Conservation (phyloP, 305 asterid genomes). For the Petunia hybrid region DNA sequence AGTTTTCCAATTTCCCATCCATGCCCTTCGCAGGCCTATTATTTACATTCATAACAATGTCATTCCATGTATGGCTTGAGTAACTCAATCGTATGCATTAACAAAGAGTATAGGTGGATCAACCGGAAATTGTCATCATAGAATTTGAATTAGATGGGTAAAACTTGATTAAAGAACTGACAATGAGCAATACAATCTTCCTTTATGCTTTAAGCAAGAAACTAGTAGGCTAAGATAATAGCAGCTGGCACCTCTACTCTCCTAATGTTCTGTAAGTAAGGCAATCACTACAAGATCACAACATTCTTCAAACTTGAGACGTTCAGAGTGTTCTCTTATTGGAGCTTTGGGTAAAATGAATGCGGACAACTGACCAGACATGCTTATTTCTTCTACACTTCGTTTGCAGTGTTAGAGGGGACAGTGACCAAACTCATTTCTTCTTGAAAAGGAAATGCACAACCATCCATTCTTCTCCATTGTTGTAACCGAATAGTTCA, state of each 20-base stretch:
- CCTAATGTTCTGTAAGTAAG: neutral
- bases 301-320: neutral
- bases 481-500: constrained; percentile 72
- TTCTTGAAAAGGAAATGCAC: constrained; percentile 80
- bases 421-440: constrained; percentile 37
- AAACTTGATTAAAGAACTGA: neutral
- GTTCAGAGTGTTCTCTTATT: neutral
- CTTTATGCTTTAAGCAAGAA: neutral
- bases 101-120: neutral
- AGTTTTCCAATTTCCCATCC: no score
- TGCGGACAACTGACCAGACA: neutral
- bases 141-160: neutral
- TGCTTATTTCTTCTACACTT: neutral
- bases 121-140: neutral
- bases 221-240: neutral
- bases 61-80: neutral
- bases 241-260: neutral
- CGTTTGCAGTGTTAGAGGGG: neutral
- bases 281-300: neutral
- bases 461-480: constrained; percentile 97
- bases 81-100: neutral
- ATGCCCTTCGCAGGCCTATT: no score
- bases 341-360: neutral
- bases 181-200: no score
- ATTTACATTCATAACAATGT: no score